phyloP scores from a whole-genome alignment of 2,329 filamentous ascomycete genomes.

The Didymella keratinophila region DNA sequence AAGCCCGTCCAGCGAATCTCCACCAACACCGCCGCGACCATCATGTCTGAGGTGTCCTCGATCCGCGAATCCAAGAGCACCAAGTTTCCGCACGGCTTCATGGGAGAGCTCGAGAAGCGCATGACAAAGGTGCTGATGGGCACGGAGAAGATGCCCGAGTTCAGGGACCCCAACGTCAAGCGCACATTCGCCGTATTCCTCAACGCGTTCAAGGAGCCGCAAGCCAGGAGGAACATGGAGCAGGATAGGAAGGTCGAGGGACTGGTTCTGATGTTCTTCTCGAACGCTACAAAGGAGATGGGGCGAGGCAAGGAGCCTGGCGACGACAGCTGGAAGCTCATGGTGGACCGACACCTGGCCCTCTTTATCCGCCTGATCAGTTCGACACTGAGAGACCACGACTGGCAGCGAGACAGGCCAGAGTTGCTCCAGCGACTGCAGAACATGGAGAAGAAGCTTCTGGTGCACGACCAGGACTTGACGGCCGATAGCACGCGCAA shows the following conservation, averaged over 20 bases:
- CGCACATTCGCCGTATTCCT: slow-evolving; percentile 94
- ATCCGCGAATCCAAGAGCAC: slow-evolving; percentile 74
- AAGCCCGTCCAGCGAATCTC: slow-evolving; percentile 72
- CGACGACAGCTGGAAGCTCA: slow-evolving; percentile 88
- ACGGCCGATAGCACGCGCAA: slow-evolving; percentile 66
- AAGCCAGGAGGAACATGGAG: slow-evolving; percentile 89
- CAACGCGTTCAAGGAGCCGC: slow-evolving; percentile 87
- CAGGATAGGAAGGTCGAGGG: slow-evolving; percentile 94
- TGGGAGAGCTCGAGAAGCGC: slow-evolving; percentile 75
- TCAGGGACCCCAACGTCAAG: slow-evolving; percentile 88
- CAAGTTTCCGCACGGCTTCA: slow-evolving; percentile 74
- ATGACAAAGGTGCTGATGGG: slow-evolving; percentile 83
- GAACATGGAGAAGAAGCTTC: slow-evolving; percentile 88
- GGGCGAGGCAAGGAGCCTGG: slow-evolving; percentile 77
- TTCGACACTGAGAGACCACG: slow-evolving; percentile 80
- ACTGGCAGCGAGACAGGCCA: slow-evolving; percentile 83
- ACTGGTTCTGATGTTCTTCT: slow-evolving; percentile 94
- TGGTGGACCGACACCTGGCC: slow-evolving; percentile 93
- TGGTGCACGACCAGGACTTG: slow-evolving; percentile 93
- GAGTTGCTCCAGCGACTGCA: slow-evolving; percentile 82
- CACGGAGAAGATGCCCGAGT: slow-evolving; percentile 84
- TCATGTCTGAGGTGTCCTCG: slow-evolving; percentile 79
- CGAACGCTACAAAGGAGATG: slow-evolving; percentile 89
- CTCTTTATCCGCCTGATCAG: slow-evolving; percentile 89
- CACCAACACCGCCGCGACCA: slow-evolving; percentile 78